These are phyloP conservation scores for Wickerhamomyces strasburgensis DNA, from an alignment of 805 yeast genomes.

Conservation along the genomic window DNA sequence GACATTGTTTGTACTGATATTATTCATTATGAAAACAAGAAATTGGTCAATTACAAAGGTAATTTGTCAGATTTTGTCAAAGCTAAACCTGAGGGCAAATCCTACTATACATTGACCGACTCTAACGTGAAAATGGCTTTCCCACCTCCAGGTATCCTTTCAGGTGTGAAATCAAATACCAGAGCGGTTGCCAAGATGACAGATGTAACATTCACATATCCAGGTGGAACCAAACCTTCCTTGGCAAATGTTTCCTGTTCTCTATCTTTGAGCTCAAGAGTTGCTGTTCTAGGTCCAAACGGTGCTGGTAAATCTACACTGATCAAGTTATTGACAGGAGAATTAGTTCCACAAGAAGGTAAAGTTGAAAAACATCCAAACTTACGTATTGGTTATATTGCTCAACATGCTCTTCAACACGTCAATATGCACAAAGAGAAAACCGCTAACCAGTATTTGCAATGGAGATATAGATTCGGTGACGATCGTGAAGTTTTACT, in stretches of 20 bases:
- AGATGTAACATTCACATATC: constrained; percentile 82
- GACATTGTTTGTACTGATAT: constrained; percentile 96
- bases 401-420: constrained; percentile 97
- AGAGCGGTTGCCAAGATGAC: constrained; percentile 88
- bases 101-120: constrained; percentile 91
- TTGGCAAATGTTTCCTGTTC: constrained; percentile 77
- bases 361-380: constrained; percentile 97
- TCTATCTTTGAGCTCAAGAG: constrained; percentile 92
- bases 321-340: constrained; percentile 90
- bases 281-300: constrained; percentile 94
- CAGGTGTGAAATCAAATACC: constrained; percentile 95
- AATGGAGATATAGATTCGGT: constrained; percentile 97
- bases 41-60: constrained; percentile 93
- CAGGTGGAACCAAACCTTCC: constrained; percentile 84
- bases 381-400: constrained; percentile 96
- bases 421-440: constrained; percentile 96
- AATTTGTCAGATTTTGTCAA: constrained; percentile 88
- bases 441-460: constrained; percentile 95
- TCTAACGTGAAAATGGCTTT: constrained; percentile 92
- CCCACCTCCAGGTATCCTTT: constrained; percentile 96
- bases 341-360: constrained; percentile 79
- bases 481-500: constrained; percentile 95
- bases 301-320: constrained; percentile 99
- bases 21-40: constrained; percentile 92
- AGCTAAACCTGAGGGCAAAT: constrained; percentile 91